These are phyloP conservation scores for Pseudocercospora crystallina DNA, from an alignment of 2,329 filamentous ascomycete species.

Conservation along the genomic window DNA sequence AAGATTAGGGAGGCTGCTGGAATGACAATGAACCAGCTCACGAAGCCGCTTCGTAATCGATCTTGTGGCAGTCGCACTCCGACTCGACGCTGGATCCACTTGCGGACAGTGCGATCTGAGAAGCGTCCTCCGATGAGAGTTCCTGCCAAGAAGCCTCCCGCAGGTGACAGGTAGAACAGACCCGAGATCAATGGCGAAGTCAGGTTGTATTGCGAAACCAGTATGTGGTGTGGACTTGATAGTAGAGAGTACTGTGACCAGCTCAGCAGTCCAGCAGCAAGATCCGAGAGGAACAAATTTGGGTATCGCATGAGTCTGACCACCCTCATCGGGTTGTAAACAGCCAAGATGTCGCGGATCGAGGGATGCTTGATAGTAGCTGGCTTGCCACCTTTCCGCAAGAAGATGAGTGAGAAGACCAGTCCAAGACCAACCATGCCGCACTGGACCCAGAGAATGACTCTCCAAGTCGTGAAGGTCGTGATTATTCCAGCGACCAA, in stretches of 20 bases:
- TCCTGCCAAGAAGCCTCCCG: conserved; percentile 64
- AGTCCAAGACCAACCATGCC: conserved; percentile 61
- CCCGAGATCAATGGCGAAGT: conserved; percentile 64
- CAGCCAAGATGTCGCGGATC: conserved; percentile 54
- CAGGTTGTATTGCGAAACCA: conserved; percentile 69
- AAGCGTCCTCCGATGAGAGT: conserved; percentile 67
- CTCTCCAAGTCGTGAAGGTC: conserved; percentile 69
- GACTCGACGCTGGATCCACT: conserved; percentile 57
- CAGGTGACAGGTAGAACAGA: conserved; percentile 70
- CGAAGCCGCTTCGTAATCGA: conserved; percentile 58
- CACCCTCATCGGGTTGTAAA: conserved; percentile 66
- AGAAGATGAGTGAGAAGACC: conserved; percentile 60
- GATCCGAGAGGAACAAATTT: conserved; percentile 62
- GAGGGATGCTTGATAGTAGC: conserved; percentile 37
- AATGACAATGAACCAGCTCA: conserved; percentile 55
- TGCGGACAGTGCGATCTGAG: conserved; percentile 65
- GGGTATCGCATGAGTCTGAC: conserved; percentile 63
- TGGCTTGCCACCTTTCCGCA: conserved; percentile 57
- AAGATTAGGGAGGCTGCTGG: conserved; percentile 63
- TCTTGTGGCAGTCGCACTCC: conserved; percentile 66
- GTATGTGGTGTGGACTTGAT: conserved; percentile 64
- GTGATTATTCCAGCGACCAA: conserved; percentile 73
- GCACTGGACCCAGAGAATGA: conserved; percentile 73
- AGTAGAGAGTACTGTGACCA: conserved; percentile 73
- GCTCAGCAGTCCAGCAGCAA: conserved; percentile 61